Conservation (phyloP, 2,329 filamentous ascomycete genomes). For the Curvularia hawaiiensis region DNA sequence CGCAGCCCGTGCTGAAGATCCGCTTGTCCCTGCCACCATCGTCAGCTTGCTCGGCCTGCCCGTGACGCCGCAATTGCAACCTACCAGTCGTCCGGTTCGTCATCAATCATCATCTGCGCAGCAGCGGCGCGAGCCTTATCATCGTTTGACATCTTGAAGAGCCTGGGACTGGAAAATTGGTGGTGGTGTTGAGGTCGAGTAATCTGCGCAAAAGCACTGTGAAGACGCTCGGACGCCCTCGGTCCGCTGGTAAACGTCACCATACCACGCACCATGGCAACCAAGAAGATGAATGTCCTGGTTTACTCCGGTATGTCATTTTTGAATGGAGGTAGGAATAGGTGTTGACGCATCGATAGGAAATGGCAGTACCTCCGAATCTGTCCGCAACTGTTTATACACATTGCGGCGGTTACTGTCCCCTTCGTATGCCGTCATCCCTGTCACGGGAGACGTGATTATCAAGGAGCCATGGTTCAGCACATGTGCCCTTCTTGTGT, state of each 20-base stretch:
- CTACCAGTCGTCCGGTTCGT: slow-evolving; percentile 96
- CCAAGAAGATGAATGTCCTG: slow-evolving; percentile 82
- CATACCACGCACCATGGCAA: slow-evolving; percentile 58
- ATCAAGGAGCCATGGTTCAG: slow-evolving; percentile 90
- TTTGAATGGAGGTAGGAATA: background rate
- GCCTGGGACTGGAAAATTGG: slow-evolving; percentile 3
- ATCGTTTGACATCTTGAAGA: slow-evolving; percentile 61
- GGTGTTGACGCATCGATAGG: slow-evolving; percentile 56
- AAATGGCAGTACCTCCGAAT: slow-evolving; percentile 83
- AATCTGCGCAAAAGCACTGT: slow-evolving; percentile 20
- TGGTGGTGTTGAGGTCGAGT: slow-evolving; percentile 10
- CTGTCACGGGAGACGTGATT: slow-evolving; percentile 76
- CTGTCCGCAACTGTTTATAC: slow-evolving; percentile 86
- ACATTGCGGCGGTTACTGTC: slow-evolving; percentile 84
- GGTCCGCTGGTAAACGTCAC: slow-evolving; percentile 35
- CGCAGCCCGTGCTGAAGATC: slow-evolving; percentile 95
- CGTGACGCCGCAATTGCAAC: slow-evolving; percentile 35
- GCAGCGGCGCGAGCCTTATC: slow-evolving; percentile 49
- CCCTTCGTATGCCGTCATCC: slow-evolving; percentile 90
- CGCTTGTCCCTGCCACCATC: slow-evolving; percentile 79
- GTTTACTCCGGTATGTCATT: slow-evolving; percentile 77
- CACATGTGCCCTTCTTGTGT: slow-evolving; percentile 85
- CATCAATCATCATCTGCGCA: slow-evolving; percentile 64
- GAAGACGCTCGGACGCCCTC: slow-evolving; percentile 36
- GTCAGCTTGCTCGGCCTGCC: slow-evolving; percentile 23